A percentile compares a stretch with the other conserved stretches of the same genome.
These are phyloP conservation scores for Zelopaecilomyces penicillatus DNA, from an alignment of 2,329 filamentous ascomycete genomes.

Conservation along the genomic window DNA sequence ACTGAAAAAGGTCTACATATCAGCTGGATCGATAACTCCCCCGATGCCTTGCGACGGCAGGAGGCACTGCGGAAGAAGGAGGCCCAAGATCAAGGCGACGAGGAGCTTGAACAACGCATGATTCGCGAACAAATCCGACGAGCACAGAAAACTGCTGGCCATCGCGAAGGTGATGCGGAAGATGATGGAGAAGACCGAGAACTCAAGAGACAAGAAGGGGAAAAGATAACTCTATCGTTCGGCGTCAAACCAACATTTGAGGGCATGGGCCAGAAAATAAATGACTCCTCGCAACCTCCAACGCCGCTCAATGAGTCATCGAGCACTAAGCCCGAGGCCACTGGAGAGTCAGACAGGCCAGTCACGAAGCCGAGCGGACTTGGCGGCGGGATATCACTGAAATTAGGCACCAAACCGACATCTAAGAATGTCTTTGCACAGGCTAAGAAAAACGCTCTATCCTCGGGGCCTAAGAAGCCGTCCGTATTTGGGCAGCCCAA, in stretches of 20 bases:
- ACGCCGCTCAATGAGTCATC: constrained; percentile 7
- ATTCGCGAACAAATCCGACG: constrained; percentile 76
- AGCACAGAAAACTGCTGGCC: constrained; percentile 48
- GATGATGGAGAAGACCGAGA: constrained; percentile 35
- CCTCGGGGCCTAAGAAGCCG: constrained; percentile 52
- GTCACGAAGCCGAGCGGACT: constrained; percentile 25
- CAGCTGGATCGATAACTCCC: constrained; percentile 84
- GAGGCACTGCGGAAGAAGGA: constrained; percentile 80
- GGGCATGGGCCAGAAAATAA: neutral
- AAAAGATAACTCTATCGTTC: constrained; percentile 67
- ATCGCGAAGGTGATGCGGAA: constrained; percentile 31
- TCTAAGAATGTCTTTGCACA: constrained; percentile 68
- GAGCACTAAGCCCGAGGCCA: constrained; percentile 7
- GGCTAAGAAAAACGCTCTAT: constrained; percentile 61
- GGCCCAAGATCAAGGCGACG: constrained; percentile 80
- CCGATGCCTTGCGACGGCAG: constrained; percentile 70
- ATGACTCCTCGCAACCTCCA: constrained; percentile 3
- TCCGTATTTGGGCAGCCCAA: constrained; percentile 54
- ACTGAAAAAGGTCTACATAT: constrained; percentile 78
- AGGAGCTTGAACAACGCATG: constrained; percentile 77
- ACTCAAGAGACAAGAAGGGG: constrained; percentile 58
- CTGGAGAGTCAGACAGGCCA: constrained; percentile 11
- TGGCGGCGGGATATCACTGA: constrained; percentile 48
- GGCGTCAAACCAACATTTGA: constrained; percentile 34
- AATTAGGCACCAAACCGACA: constrained; percentile 55